phyloP scores from a whole-genome alignment of 352 stramenopile genomes.

The Halophytophthora batemanensis region DNA sequence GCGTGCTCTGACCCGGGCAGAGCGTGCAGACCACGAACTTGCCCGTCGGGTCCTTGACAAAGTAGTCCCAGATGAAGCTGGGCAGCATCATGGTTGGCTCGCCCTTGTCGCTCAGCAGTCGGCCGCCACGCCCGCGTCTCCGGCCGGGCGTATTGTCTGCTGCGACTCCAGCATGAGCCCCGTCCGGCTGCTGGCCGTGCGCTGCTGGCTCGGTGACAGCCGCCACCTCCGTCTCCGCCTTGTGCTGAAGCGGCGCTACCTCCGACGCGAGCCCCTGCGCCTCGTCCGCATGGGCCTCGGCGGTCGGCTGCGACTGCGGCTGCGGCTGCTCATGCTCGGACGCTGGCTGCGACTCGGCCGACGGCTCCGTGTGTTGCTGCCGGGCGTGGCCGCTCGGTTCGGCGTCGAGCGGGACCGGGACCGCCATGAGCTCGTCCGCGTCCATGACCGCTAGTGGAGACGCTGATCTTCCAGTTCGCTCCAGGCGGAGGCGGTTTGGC shows the following conservation, averaged over 20 bases:
- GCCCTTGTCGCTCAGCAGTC: slow-evolving; percentile 45
- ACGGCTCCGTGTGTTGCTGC: slow-evolving; percentile 3
- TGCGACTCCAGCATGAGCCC: too few relatives aligned
- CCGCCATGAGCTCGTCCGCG: slow-evolving; percentile 15
- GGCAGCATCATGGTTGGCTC: slow-evolving; percentile 65
- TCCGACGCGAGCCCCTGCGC: too few relatives aligned
- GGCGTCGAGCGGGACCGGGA: slow-evolving; percentile 11
- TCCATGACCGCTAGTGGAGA: slow-evolving; percentile 4
- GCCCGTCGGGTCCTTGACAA: slow-evolving; percentile 67
- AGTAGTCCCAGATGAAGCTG: slow-evolving; percentile 86
- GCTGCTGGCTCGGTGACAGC: background rate
- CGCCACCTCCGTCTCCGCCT: slow-evolving; percentile 1
- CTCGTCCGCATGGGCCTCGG: too few relatives aligned
- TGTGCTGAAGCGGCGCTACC: background rate
- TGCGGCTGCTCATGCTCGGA: too few relatives aligned
- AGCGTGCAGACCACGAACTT: slow-evolving; percentile 81
- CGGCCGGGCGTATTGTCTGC: too few relatives aligned
- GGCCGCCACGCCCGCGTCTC: slow-evolving; percentile 8
- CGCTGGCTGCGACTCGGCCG: too few relatives aligned
- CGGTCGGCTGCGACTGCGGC: too few relatives aligned
- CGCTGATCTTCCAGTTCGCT: too few relatives aligned
- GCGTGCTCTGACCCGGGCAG: slow-evolving; percentile 59
- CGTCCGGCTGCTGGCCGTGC: background rate
- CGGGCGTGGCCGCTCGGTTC: slow-evolving; percentile 8
- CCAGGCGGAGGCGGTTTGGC: too few relatives aligned